phyloP scores from a whole-genome alignment of 805 yeast genomes.

The Metschnikowia sp. region DNA sequence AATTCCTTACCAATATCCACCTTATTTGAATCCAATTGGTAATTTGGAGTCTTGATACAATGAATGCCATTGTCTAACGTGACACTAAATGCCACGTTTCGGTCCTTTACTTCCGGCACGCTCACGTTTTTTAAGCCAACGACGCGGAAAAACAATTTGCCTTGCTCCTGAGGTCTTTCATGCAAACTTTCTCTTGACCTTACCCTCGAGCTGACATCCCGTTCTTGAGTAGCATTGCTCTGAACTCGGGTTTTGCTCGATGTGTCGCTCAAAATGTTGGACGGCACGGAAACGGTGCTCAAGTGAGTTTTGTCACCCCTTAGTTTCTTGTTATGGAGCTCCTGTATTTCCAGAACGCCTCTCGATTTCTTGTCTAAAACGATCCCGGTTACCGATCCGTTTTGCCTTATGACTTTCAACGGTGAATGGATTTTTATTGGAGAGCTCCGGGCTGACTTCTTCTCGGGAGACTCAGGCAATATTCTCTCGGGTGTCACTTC shows the following conservation, averaged over 20 bases:
- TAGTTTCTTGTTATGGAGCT: slow-evolving; percentile 2
- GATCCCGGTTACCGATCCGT: slow-evolving; percentile 27
- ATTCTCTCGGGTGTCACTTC: not conserved
- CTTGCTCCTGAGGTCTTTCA: slow-evolving; percentile 36
- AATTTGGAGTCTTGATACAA: slow-evolving; percentile 63
- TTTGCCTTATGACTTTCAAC: slow-evolving; percentile 29
- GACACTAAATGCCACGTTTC: slow-evolving; percentile 48
- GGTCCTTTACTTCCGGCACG: slow-evolving; percentile 45
- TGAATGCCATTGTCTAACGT: slow-evolving; percentile 81
- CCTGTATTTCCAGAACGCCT: not conserved
- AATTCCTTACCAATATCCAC: slow-evolving; percentile 66
- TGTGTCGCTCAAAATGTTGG: slow-evolving; percentile 1
- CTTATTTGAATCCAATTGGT: slow-evolving; percentile 29
- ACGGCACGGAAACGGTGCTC: slow-evolving; percentile 34
- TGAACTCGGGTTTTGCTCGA: not conserved
- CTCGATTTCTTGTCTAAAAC: slow-evolving; percentile 12
- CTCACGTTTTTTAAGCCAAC: slow-evolving; percentile 43
- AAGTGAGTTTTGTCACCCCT: slow-evolving; percentile 15
- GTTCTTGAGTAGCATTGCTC: not conserved
- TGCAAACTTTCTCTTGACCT: not conserved
- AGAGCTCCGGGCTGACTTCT: slow-evolving; percentile 5
- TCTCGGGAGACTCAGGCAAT: not conserved
- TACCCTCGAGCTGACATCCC: not conserved
- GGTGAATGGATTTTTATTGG: slow-evolving; percentile 43
- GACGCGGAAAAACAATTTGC: slow-evolving; percentile 52